Base-by-base conservation (phyloP, 2,329 filamentous ascomycete species). In the Penicillium brevicompactum region DNA sequence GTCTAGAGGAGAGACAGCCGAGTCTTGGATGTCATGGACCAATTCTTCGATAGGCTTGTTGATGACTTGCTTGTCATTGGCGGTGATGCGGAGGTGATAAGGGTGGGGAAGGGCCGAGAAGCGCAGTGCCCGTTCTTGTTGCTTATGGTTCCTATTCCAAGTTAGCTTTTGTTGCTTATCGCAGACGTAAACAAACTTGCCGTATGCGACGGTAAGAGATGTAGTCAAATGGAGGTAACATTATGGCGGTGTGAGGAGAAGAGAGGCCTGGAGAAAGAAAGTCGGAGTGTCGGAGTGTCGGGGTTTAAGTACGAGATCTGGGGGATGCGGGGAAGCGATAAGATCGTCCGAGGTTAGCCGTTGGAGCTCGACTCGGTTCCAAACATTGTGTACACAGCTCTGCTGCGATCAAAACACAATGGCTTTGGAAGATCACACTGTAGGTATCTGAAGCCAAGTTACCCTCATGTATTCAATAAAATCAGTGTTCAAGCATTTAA, bases 1-100 rank as follows among this genome's bases (percentile, higher is more conserved):
- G 58, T 91, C 86, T 22, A 87, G 71, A 0, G 92, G 87, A 11
- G 83, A 81, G 46, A 86, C 78, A 50, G 80, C 75, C 43, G 86
- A 83, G n/a, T 84, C 82, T 31, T 93, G 90, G 3, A 96, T 89
- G 76, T 88, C 84, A 58, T 86, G 76, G 5, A 96, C 92, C 3
- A 96, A 84, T 54, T 89, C 81, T 61, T 88, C 85, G 57, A 97
- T 94, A 13, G 91, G 85, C 57, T 84, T 87, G 56, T 86, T 78
- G 53, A 96, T 79, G 51, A 91, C 87, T 3, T 82, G 77, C 46
- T 83, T 82, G 64, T 97, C 91, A 38, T 79, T 63, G 0, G 80
- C 64, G 3, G 86, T 87, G 59, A 95, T 82, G 2, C 86, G 80
- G 16, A 77, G 81, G 53, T 84, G 86, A 74, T 94, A 96, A 14